A percentile compares a stretch with the other conserved stretches of the same genome.
phyloP scores from a whole-genome alignment of 495 filamentous ascomycete genomes.

The Glutinoglossum americanum region DNA sequence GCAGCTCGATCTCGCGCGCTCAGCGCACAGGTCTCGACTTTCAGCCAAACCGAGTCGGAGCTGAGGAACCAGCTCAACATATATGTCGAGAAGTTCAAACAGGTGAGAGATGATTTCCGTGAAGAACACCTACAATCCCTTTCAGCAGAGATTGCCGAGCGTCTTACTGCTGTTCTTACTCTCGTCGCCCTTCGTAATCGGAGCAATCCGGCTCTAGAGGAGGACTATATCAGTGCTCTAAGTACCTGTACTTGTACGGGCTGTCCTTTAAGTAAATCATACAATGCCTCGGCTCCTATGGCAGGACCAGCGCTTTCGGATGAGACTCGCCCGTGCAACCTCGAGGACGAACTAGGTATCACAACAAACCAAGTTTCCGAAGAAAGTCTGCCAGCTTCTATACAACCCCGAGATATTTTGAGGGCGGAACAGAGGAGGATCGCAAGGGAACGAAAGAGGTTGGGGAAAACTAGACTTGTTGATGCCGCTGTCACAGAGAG shows the following conservation, averaged over 20 bases:
- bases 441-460: background rate
- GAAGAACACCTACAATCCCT: background rate
- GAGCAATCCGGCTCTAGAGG: background rate
- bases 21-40: slow-evolving; percentile 80
- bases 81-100: slow-evolving; percentile 98
- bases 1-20: slow-evolving; percentile 55
- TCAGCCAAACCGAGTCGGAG: slow-evolving; percentile 88
- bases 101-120: slow-evolving; percentile 37
- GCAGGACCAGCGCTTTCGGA: background rate
- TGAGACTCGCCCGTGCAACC: background rate
- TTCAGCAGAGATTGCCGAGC: background rate
- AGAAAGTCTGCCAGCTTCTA: background rate
- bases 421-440: background rate
- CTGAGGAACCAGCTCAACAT: slow-evolving; percentile 89
- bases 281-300: background rate
- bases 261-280: background rate
- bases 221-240: background rate
- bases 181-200: background rate
- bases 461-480: background rate
- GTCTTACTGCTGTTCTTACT: background rate
- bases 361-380: background rate
- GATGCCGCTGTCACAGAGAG: background rate
- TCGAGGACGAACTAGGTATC: background rate
- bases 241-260: background rate
- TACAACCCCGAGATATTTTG: background rate